Evolutionary conservation across 495 filamentous ascomycete species (phyloP).

Genomic region (Penicillium fimorum): DNA sequence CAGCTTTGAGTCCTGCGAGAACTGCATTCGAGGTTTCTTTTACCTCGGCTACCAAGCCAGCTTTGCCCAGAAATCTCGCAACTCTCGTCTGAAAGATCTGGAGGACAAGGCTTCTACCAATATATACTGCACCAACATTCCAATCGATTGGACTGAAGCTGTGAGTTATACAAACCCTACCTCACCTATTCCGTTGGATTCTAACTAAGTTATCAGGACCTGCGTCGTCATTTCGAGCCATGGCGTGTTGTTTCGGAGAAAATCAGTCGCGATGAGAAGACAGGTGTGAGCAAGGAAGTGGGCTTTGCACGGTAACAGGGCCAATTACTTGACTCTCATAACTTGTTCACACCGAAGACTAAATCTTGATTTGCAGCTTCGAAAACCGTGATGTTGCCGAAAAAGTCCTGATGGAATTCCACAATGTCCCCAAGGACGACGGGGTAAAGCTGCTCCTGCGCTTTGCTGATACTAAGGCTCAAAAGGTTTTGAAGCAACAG

Average conservation of each 20-base stretch:
- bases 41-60: conserved; percentile 93
- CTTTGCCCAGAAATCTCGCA: conserved; percentile 97
- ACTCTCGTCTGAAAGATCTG: conserved; percentile 89
- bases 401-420: conserved; percentile 77
- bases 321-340: neutral
- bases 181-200: neutral
- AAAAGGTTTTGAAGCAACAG: conserved; percentile 93
- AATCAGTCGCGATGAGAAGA: conserved; percentile 79
- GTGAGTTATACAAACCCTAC: conserved; percentile 45
- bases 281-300: conserved; percentile 91
- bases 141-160: conserved; percentile 82
- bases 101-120: conserved; percentile 86
- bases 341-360: conserved; percentile 4
- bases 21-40: conserved; percentile 94
- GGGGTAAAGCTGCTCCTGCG: conserved; percentile 84
- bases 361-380: conserved; percentile 54
- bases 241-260: conserved; percentile 86
- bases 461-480: conserved; percentile 92
- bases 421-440: conserved; percentile 65
- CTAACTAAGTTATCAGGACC: conserved; percentile 31
- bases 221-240: conserved; percentile 61
- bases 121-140: conserved; percentile 94
- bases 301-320: conserved; percentile 84
- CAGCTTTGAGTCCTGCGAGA: conserved; percentile 83
- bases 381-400: conserved; percentile 85